Evolutionary conservation across 441 rosid species (phyloP), one percentile per base, ranked within the genome.

Genomic region (Gossypium schwendimanii): DNA sequence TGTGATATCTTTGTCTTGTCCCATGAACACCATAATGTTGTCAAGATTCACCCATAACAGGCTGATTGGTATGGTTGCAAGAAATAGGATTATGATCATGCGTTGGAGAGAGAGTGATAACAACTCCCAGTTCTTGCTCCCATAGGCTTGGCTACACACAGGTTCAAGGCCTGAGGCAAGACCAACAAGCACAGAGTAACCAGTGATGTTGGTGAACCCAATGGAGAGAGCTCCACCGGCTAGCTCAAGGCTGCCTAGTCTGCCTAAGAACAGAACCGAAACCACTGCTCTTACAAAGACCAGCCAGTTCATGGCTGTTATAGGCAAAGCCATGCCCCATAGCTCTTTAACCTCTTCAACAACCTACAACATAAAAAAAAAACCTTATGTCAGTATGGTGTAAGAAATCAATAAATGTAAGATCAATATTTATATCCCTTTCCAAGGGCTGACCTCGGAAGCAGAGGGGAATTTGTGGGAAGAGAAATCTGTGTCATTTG

Each of bases 151-250:
- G 83, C 97, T 92, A 73, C 98, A 94, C 0, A 94, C 94, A 4
- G 98, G 97, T 78, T 94, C 98, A 0, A 94, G 93, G 8, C 98
- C 98, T 1, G 97, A 91, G 50, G 98, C 97, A 26, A 94, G 87
- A 6, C 98, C 98, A 4, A 86, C 88, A 1, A 94, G 85, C 65
- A 92, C 97, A 3, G 98, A 94, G 88, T 94, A 92, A 31, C 98
- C 98, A 0, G 98, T 94, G 75, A 94, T 94, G 86, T 94, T 94
- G 3, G 98, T 94, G 82, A 94, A 94, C 3, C 98, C 98, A 74
- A 94, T 94, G 5, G 97, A 84, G 8, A 94, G 92, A 20, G 97
- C 96, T 63, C 98, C 98, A 7, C 98, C 98, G 6, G 98, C 98
- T 2, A 94, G 87, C 79, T 94, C 96, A 15, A 92, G 81, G 72